Base-by-base conservation (phyloP, 495 filamentous ascomycete genomes). In the Paragyromitra xinjiangensis region DNA sequence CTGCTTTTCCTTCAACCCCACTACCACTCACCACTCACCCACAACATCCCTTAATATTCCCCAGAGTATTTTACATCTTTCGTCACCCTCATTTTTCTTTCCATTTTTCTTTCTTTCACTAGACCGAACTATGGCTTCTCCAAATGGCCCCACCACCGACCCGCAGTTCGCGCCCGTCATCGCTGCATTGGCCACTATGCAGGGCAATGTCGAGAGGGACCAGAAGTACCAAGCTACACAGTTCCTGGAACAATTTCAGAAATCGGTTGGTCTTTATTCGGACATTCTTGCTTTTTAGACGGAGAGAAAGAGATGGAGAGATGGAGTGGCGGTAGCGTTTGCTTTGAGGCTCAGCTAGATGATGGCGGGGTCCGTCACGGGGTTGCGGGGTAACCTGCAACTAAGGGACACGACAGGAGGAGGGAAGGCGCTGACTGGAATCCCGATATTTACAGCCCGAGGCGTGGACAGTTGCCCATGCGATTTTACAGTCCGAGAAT, bases 231-330 rank as follows among this genome's bases (percentile, higher is more conserved):
- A 91, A 81, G 95, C 95, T 48, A 92, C 95, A 83, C 90, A 94
- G 79, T 98, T 90, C 84, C 88, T 99, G 64, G 93, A 95, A 85
- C 90, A 90, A 72, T 99, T 98, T 86, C 95, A 99, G 89, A 99
- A 98, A 88, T 97, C 95, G 81, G 95, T 97, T 84, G 73, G 94
- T 89, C 73, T 69, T 67, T 68, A 72, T 69, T 72, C 48, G 37
- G 63, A 70, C 29, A 80, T 80, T 79, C 78, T 80, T 79, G 75
- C 76, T 80, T 80, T 80, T 80, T 79, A 80, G 69, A 80, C 19
- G 76, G 78, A 24, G 77, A 65, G 77, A 79, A 79, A 79, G 59
- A 72, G 77, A 61, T 79, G 75, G 42, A 75, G 61, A 55, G 66
- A 71, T 51, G 59, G 67, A 64, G 64, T 29, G 44, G 50, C 48